Base-by-base conservation (phyloP, 306 rosid species). In the Cucurbita argyrosperma region DNA sequence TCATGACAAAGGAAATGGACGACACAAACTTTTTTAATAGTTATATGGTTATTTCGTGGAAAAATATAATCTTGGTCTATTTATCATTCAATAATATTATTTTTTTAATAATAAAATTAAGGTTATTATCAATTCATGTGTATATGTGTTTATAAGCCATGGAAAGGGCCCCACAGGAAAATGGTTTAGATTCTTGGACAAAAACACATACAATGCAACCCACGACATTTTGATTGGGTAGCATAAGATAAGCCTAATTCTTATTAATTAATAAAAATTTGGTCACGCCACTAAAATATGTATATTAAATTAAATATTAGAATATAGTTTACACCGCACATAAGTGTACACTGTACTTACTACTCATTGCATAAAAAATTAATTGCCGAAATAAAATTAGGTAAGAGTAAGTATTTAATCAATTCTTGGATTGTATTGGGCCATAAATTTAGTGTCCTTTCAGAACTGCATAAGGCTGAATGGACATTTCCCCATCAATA, bases 381-480 rank as follows among this genome's bases (percentile, higher is more conserved):
- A 30, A 67, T 67, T 67, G 55, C 26, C 13, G 72, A 67, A 39
- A 45, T 45, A 11, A 68, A 68, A 68, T 68, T 68, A 68, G 73
- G 73, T 68, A 68, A 43, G 8, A 19, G 39, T 8, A 45, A 45
- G 10, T 66, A 66, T 45, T 66, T 45, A 65, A 65, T 65, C 10
- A 65, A 43, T 43, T 6, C n/a, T 42, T 19, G 3, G 38, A 66
- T 66, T 43, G 5, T 66, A 43, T 40, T 43, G 54, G 18, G 5
- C 2, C 30, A 64, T 5, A 47, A 68, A 23, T 46, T 19, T 47
- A 21, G 11, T 68, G 40, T 46, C 14, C 42, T 47, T 68, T 68
- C 73, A 19, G 3, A 21, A 66, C 11, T 3, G 55, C 35, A 10
- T 66, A 45, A 2, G 55, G 72, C 10, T 7, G 6, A 18, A 66